A percentile compares a stretch with the other conserved stretches of the same genome.
phyloP scores from a whole-genome alignment of 176 grass and related monocot species.

The Rhipidocladum racemiflorum region DNA sequence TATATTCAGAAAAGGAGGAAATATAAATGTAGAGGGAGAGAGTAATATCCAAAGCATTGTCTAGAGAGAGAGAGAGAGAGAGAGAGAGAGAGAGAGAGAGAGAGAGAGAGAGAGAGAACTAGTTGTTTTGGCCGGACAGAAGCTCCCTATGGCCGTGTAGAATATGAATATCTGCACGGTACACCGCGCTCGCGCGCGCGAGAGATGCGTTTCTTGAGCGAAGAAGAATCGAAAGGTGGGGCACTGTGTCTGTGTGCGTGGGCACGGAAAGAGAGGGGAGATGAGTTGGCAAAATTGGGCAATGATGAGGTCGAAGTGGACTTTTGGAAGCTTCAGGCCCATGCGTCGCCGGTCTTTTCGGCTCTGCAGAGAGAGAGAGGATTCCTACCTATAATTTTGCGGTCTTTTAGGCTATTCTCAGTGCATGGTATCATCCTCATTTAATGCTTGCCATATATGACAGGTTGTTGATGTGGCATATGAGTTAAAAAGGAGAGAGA shows the following conservation, averaged over 20 bases:
- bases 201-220: constrained; percentile 16
- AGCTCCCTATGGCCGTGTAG: not conserved
- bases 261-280: constrained; percentile 25
- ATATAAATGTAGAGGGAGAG: no score
- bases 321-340: constrained; percentile 22
- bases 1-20: no score
- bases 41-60: not conserved
- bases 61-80: no score
- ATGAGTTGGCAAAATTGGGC: constrained; percentile 36
- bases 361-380: not conserved
- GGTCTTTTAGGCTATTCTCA: no score
- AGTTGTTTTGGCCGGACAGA: not conserved
- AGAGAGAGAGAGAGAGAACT: no score
- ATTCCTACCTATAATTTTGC: constrained; percentile 2
- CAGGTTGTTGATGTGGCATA: no score
- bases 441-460: no score
- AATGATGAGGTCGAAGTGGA: constrained; percentile 29
- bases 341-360: not conserved
- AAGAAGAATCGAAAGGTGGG: not conserved
- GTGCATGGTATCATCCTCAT: no score
- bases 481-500: no score
- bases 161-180: constrained; percentile 8
- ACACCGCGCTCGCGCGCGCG: no score
- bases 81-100: no score
- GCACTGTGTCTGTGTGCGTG: not conserved